Evolutionary conservation across 2,329 filamentous ascomycete genomes (phyloP), one percentile per base, ranked within the genome.

Genomic region (Periconia sp.): DNA sequence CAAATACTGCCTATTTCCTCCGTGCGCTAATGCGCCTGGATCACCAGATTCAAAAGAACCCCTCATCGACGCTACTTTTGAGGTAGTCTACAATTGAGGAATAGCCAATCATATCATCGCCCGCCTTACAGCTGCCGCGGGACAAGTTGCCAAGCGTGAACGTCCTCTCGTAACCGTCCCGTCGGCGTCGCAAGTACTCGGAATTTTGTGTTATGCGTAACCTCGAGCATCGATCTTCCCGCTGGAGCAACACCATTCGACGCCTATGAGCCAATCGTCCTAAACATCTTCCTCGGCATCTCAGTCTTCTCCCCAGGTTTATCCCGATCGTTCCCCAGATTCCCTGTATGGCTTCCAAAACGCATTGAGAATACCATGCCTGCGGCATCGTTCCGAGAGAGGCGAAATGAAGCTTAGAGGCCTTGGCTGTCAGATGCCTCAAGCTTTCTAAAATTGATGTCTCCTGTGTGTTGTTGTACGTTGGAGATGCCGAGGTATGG

Each of bases 281-380:
- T 7, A 10, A 24, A 23, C 17, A 10, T 8, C 42, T 39, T 39
- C 42, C 46, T 50, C 46, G 46, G 46, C 30, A 34, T 30, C 28
- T 23, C 23, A 24, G 23, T 1, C n/a, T 24, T 22, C n/a, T 25
- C 10, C 2, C 12, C 37, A 23, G 23, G 29, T 25, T 8, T 23
- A 4, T 21, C 23, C 26, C 4, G 11, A 7, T 18, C 4, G 23
- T 35, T 11, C 11, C 24, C 17, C 16, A 29, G 13, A 11, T 25
- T 18, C n/a, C 12, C 25, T 25, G 19, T 26, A 33, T 19, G 12
- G n/a, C 12, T 25, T 40, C 15, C 32, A 29, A 24, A 31, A n/a
- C 12, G 21, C 28, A 22, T 21, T 37, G 16, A 30, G 10, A 11
- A 15, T 24, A 15, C n/a, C n/a, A n/a, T n/a, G n/a, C n/a, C n/a